These are phyloP conservation scores for Aspergillus udagawae DNA, from an alignment of 2,329 filamentous ascomycete species.

Conservation along the genomic window DNA sequence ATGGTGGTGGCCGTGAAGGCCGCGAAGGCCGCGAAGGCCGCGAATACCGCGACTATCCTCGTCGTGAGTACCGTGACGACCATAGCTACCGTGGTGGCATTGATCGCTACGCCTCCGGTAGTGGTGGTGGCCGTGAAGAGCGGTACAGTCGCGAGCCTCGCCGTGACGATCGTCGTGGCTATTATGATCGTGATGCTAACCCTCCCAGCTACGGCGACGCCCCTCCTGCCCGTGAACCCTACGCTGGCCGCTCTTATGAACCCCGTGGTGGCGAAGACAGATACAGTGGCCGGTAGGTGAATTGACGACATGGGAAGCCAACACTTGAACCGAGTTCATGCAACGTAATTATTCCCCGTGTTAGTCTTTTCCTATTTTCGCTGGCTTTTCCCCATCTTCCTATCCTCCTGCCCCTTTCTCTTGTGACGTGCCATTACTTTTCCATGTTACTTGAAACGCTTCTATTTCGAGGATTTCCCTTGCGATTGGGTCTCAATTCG, in stretches of 20 bases:
- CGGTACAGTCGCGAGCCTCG: slow-evolving; percentile 43
- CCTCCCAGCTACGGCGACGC: slow-evolving; percentile 42
- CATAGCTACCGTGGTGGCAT: slow-evolving; percentile 34
- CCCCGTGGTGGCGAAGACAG: slow-evolving; percentile 35
- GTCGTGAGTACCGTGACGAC: slow-evolving; percentile 45
- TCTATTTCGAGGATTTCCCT: slow-evolving; percentile 15
- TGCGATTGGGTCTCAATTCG: slow-evolving; percentile 31
- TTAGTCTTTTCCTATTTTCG: slow-evolving; percentile 12
- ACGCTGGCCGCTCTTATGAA: slow-evolving; percentile 36
- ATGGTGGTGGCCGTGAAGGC: slow-evolving; percentile 38
- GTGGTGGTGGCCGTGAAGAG: slow-evolving; percentile 36
- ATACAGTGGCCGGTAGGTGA: slow-evolving; percentile 40
- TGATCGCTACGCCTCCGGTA: slow-evolving; percentile 41
- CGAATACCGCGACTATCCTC: slow-evolving; percentile 45
- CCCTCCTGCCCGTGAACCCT: slow-evolving; percentile 35
- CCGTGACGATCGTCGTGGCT: slow-evolving; percentile 45
- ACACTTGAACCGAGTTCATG: slow-evolving; percentile 13
- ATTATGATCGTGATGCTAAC: slow-evolving; percentile 54
- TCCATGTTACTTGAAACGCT: slow-evolving; percentile 32
- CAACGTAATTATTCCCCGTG: slow-evolving; percentile 12
- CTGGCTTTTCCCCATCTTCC: slow-evolving; percentile 16
- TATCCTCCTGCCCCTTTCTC: slow-evolving; percentile 14
- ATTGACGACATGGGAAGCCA: slow-evolving; percentile 17
- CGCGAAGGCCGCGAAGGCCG: slow-evolving; percentile 11
- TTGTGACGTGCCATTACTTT: slow-evolving; percentile 20